Evolutionary conservation across 345 rosid species (phyloP).

Genomic region (Brassica napus): Da-Ae NC_063443.1:6132501-6133000

Average conservation of each 20-base stretch:
- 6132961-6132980: constrained; percentile 69
- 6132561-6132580: too few species aligned
- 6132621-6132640: too few species aligned
- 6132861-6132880: constrained; percentile 30
- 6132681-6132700: too few species aligned
- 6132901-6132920: constrained; percentile 94
- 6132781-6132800: constrained; percentile 22
- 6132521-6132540: too few species aligned
- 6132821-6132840: constrained; percentile 12
- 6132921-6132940: constrained; percentile 96
- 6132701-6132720: too few species aligned
- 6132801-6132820: constrained; percentile 20
- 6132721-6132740: too few species aligned
- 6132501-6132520: not conserved
- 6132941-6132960: constrained; percentile 83
- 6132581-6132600: too few species aligned
- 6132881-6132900: constrained; percentile 57
- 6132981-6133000: constrained; percentile 11
- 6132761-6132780: constrained; percentile 22
- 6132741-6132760: not conserved
- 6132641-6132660: too few species aligned
- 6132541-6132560: too few species aligned
- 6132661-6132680: too few species aligned
- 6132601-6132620: too few species aligned
- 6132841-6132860: constrained; percentile 28